Evolutionary conservation across 139 green algal genomes (phyloP).

Genomic region (Haematococcus sp.): DNA sequence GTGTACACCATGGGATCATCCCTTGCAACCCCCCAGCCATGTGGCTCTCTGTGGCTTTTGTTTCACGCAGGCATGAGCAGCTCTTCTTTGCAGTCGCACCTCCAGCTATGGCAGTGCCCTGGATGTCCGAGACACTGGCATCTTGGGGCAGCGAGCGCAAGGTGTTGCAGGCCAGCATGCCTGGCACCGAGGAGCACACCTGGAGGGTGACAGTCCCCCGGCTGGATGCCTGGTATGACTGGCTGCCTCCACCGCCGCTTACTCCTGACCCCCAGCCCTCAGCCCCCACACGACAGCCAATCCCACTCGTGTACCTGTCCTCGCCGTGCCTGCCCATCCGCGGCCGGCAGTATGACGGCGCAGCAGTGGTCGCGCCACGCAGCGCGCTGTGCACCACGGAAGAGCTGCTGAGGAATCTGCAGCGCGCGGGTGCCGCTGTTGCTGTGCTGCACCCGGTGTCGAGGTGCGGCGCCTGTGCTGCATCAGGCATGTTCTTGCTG

Average conservation of each 20-base stretch:
- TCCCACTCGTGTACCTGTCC: background rate
- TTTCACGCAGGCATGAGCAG: background rate
- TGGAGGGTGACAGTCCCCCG: background rate
- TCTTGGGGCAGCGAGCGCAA: background rate
- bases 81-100: background rate
- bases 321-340: too few species aligned
- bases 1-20: too few species aligned
- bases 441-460: too few species aligned
- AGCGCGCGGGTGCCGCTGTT: too few species aligned
- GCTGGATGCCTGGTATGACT: slow-evolving; percentile 9
- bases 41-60: too few species aligned
- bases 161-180: background rate
- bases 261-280: background rate
- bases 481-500: too few species aligned
- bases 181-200: background rate
- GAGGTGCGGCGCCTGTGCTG: too few species aligned
- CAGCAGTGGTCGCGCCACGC: too few species aligned
- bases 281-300: background rate
- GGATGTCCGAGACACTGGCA: background rate
- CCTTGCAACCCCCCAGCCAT: too few species aligned
- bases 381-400: too few species aligned
- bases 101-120: background rate
- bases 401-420: too few species aligned
- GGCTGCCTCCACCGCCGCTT: background rate
- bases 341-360: too few species aligned